These are phyloP conservation scores for Diospyros lotus DNA, from an alignment of 148 eudicot species.

Conservation along the genomic window DNA sequence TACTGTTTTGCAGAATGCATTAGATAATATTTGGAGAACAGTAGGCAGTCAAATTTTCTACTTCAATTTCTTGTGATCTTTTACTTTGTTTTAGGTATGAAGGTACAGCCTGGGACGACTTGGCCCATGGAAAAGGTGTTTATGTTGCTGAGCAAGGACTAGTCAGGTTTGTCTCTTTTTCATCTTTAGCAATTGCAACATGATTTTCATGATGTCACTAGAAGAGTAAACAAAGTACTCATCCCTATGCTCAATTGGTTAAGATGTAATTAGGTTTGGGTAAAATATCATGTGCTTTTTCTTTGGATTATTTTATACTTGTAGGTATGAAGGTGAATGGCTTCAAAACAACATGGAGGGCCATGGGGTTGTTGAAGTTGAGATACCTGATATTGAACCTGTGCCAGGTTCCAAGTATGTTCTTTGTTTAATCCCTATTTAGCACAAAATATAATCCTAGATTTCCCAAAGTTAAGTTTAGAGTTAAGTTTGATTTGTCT, in stretches of 20 bases:
- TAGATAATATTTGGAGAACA: neutral
- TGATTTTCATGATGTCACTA: neutral
- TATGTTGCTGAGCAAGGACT: constrained; percentile 75
- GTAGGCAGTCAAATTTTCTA: neutral
- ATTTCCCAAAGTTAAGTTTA: neutral
- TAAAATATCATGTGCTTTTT: neutral
- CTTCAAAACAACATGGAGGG: constrained; percentile 85
- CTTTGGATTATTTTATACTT: constrained; percentile 10
- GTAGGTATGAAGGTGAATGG: constrained; percentile 96
- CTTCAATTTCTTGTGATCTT: neutral
- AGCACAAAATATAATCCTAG: neutral
- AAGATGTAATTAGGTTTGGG: neutral
- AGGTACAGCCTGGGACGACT: constrained; percentile 97
- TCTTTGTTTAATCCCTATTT: neutral
- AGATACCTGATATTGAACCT: constrained; percentile 78
- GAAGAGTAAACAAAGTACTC: neutral
- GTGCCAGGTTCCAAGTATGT: constrained; percentile 90
- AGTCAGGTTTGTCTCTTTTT: constrained; percentile 54
- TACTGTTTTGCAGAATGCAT: neutral
- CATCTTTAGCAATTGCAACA: neutral
- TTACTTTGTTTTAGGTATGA: constrained; percentile 49
- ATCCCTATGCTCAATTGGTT: neutral
- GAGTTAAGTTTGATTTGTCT: neutral
- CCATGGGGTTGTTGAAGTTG: constrained; percentile 93
- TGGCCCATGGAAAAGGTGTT: constrained; percentile 96